Percentiles rank a stretch among this genome's conserved stretches.
Conservation (phyloP, 2,329 filamentous ascomycete species). For the Xenosphaeropsis pyriputrescens region DNA sequence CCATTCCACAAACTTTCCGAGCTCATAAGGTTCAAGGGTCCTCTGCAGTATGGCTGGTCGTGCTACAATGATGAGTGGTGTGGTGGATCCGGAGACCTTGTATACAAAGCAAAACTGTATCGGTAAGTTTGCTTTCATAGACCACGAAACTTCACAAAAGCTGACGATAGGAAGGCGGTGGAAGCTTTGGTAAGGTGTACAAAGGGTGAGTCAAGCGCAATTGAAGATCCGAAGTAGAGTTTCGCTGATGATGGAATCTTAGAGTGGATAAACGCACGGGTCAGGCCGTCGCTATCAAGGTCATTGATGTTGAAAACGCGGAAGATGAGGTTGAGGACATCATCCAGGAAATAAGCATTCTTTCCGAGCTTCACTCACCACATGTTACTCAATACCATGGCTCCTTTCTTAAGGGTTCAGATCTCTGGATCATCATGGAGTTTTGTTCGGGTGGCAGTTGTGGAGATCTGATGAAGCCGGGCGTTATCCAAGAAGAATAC, state of each 20-base stretch:
- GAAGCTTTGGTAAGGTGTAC: conserved; percentile 97
- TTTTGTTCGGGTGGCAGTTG: conserved; percentile 96
- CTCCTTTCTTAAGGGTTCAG: conserved; percentile 87
- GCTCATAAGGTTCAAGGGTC: too few relatives aligned
- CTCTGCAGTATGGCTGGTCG: conserved; percentile 13
- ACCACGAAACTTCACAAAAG: conserved; percentile 5
- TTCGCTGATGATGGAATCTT: conserved; percentile 1
- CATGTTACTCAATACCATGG: conserved; percentile 98
- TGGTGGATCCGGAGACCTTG: conserved; percentile 72
- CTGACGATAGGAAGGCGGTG: conserved; percentile 50
- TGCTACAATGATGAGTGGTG: conserved; percentile 25
- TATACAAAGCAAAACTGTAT: conserved; percentile 92
- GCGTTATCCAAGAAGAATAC: conserved; percentile 82
- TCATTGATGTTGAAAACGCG: conserved; percentile 97
- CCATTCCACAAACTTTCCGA: too few relatives aligned
- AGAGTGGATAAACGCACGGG: conserved; percentile 89
- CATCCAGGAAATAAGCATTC: conserved; percentile 94
- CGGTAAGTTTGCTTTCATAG: conserved; percentile 32
- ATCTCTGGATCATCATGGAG: conserved; percentile 99
- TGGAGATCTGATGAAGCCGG: conserved; percentile 89
- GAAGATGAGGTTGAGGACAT: conserved; percentile 99
- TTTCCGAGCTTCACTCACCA: conserved; percentile 88
- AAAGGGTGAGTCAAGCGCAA: conserved; percentile 54
- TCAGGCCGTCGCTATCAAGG: conserved; percentile 90
- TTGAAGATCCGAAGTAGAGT: conserved; percentile 2